Percentiles rank a stretch among this genome's conserved stretches.
Conservation (phyloP, 1,139 yeast genomes). For the Geotrichum europaeum region DNA sequence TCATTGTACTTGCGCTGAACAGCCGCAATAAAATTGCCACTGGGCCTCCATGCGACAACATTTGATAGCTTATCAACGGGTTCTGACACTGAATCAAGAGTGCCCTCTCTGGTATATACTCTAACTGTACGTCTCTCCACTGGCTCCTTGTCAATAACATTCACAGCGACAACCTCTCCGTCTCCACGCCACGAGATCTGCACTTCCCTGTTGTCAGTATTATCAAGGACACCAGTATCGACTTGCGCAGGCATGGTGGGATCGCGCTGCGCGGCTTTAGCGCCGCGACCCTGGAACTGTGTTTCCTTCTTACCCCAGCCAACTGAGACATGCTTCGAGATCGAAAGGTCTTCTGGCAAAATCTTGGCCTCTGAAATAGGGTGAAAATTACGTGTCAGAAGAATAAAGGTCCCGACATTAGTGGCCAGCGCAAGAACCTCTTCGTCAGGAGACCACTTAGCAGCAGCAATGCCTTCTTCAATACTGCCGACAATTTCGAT, state of each 20-base stretch:
- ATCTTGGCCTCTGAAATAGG: constrained; percentile 64
- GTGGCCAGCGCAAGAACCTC: constrained; percentile 68
- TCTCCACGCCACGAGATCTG: constrained; percentile 92
- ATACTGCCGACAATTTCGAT: constrained; percentile 77
- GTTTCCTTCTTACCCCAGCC: constrained; percentile 99
- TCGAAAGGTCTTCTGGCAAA: constrained; percentile 56
- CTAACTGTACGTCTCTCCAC: constrained; percentile 70
- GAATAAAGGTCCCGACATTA: constrained; percentile 48
- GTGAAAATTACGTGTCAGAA: constrained; percentile 74
- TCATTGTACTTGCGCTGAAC: constrained; percentile 49
- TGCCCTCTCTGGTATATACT: constrained; percentile 71
- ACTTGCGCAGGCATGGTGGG: constrained; percentile 82
- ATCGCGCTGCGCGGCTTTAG: constrained; percentile 75
- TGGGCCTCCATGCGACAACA: constrained; percentile 80
- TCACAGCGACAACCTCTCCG: constrained; percentile 72
- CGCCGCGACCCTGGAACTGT: constrained; percentile 93
- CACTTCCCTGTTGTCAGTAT: constrained; percentile 46
- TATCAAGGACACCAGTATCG: constrained; percentile 56
- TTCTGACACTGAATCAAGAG: constrained; percentile 77
- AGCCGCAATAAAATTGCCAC: constrained; percentile 81
- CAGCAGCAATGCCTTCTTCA: constrained; percentile 67
- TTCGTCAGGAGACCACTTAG: constrained; percentile 89
- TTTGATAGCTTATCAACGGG: constrained; percentile 81
- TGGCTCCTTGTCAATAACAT: constrained; percentile 48
- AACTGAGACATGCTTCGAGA: constrained; percentile 83